Evolutionary conservation across 352 stramenopile genomes (phyloP).

Genomic region (Globisporangium spiculum): DNA sequence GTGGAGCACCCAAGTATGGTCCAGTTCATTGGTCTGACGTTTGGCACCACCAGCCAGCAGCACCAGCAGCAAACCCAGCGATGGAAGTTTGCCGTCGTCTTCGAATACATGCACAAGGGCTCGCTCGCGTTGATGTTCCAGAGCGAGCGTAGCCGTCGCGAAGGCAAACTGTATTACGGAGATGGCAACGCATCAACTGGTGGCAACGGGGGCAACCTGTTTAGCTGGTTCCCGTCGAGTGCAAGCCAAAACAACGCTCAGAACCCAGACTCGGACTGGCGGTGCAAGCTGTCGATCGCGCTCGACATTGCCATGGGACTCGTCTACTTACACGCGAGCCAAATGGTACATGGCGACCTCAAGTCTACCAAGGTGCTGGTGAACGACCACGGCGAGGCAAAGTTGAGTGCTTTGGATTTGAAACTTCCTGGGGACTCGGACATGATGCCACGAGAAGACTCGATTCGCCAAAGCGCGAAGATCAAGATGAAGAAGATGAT

Average conservation of each 20-base stretch:
- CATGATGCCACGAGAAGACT: slow-evolving; percentile 29
- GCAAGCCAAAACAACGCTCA: slow-evolving; percentile 21
- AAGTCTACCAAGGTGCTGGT: slow-evolving; percentile 66
- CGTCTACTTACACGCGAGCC: slow-evolving; percentile 66
- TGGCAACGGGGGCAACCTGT: slow-evolving; percentile 39
- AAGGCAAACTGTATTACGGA: slow-evolving; percentile 49
- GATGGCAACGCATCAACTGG: slow-evolving; percentile 19
- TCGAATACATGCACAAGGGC: slow-evolving; percentile 73
- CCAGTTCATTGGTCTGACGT: slow-evolving; percentile 77
- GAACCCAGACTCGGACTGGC: slow-evolving; percentile 51
- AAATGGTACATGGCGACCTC: slow-evolving; percentile 57
- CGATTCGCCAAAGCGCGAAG: slow-evolving; percentile 41
- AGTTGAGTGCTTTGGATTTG: slow-evolving; percentile 73
- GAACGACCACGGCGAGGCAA: slow-evolving; percentile 72
- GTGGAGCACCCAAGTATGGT: slow-evolving; percentile 70
- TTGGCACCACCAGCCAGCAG: slow-evolving; percentile 35
- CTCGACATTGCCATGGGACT: slow-evolving; percentile 80
- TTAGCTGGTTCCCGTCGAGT: slow-evolving; percentile 51
- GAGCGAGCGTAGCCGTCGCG: slow-evolving; percentile 47
- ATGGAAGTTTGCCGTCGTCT: slow-evolving; percentile 69
- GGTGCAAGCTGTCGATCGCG: slow-evolving; percentile 75
- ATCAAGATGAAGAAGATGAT: slow-evolving; percentile 33
- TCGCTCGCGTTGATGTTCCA: slow-evolving; percentile 62
- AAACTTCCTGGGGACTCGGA: slow-evolving; percentile 22
- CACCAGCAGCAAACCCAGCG: slow-evolving; percentile 19